These are phyloP conservation scores for Dispira parvispora DNA, from an alignment of 192 early-diverging fungal species.

Conservation along the genomic window DNA sequence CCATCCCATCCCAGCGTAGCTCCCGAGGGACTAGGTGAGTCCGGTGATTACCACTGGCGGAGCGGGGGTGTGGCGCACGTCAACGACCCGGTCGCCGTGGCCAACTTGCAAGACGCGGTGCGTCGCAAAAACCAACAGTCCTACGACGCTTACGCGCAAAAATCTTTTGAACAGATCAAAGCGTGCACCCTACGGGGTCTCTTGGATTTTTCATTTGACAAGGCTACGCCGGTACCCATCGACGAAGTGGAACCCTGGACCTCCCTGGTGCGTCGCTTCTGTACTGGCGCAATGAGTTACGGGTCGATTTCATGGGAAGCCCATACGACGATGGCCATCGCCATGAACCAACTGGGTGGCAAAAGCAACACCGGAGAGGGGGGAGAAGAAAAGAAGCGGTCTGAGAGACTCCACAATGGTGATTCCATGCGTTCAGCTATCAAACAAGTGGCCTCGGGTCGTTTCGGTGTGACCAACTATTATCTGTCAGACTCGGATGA, in stretches of 20 bases:
- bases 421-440: slow-evolving; percentile 79
- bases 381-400: slow-evolving; percentile 84
- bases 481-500: slow-evolving; percentile 92
- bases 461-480: slow-evolving; percentile 92
- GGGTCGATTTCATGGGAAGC: slow-evolving; percentile 93
- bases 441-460: slow-evolving; percentile 96
- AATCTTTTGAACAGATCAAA: slow-evolving; percentile 66
- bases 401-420: slow-evolving; percentile 50
- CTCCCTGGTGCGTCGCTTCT: slow-evolving; percentile 87
- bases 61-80: slow-evolving; percentile 82
- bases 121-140: slow-evolving; percentile 73
- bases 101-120: slow-evolving; percentile 89
- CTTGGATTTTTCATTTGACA: slow-evolving; percentile 73
- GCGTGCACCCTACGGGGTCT: slow-evolving; percentile 88
- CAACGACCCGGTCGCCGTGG: slow-evolving; percentile 76
- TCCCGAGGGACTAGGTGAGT: slow-evolving; percentile 62
- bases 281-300: slow-evolving; percentile 97
- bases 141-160: slow-evolving; percentile 70
- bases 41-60: slow-evolving; percentile 96
- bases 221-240: slow-evolving; percentile 54
- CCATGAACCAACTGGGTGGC: slow-evolving; percentile 92
- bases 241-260: slow-evolving; percentile 98
- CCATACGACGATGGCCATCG: slow-evolving; percentile 78
- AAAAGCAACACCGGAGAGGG: slow-evolving; percentile 99
- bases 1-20: slow-evolving; percentile 36